These are phyloP conservation scores for Plantago coronopus DNA, from an alignment of 305 asterid species.

Conservation along the genomic window DNA sequence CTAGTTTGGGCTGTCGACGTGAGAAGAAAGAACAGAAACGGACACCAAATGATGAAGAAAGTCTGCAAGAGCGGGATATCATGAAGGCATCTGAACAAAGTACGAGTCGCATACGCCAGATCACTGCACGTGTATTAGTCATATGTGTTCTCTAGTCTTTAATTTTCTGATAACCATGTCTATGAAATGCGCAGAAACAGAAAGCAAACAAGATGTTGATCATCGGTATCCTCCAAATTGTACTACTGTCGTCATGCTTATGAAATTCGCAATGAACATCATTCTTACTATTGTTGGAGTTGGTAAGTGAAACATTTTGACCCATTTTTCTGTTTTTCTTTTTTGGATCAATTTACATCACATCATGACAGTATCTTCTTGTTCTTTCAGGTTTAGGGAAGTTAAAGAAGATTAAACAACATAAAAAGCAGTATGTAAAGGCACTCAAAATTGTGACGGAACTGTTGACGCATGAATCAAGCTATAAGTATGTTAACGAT, in stretches of 20 bases:
- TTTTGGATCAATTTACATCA: not conserved
- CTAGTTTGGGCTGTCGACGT: not conserved
- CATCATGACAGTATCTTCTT: not conserved
- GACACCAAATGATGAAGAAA: not conserved
- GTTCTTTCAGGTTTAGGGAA: conserved; percentile 3
- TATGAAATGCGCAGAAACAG: not conserved
- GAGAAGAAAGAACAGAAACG: not conserved
- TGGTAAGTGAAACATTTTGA: not conserved
- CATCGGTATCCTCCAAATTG: not conserved
- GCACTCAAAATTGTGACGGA: not conserved
- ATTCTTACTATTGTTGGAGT: conserved; percentile 1
- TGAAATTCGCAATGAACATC: not conserved
- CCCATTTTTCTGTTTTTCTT: not conserved
- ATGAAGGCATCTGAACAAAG: too few species aligned
- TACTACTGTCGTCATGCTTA: not conserved
- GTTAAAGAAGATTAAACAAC: not conserved
- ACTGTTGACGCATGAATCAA: not conserved
- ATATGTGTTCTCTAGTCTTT: too few species aligned
- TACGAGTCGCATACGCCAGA: too few species aligned
- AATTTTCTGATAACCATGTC: too few species aligned
- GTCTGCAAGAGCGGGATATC: not conserved
- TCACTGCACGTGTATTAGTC: too few species aligned
- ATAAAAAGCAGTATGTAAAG: not conserved
- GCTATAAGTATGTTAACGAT: not conserved
- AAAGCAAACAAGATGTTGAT: not conserved